Conservation (phyloP, 441 rosid genomes). For the Euphorbia schlechtendalii region DNA sequence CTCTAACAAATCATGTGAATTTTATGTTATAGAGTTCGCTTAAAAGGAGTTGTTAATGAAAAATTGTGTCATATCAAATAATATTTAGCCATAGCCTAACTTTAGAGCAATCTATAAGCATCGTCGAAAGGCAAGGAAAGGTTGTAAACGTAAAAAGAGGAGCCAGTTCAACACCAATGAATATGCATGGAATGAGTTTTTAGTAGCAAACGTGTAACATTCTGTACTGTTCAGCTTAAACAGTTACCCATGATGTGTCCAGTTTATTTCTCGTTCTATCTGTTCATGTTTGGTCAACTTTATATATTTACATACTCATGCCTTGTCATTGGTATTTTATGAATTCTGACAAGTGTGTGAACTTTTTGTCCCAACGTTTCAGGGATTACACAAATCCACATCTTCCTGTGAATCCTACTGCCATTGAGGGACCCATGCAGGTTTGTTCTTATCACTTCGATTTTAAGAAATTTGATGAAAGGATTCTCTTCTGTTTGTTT, state of each 20-base stretch:
- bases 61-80: neutral
- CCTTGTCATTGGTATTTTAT: conserved; percentile 1
- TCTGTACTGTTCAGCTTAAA: neutral
- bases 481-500: conserved; percentile 2
- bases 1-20: no score
- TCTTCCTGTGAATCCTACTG: conserved; percentile 96
- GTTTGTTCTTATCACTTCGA: conserved; percentile 24
- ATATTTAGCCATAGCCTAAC: neutral
- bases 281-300: neutral
- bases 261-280: neutral
- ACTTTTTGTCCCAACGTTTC: conserved; percentile 23
- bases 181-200: neutral
- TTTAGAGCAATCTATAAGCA: neutral
- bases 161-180: neutral
- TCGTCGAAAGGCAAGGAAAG: neutral
- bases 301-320: neutral
- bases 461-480: neutral
- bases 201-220: neutral
- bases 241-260: neutral
- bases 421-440: conserved; percentile 85
- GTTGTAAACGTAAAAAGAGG: neutral
- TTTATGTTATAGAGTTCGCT: no score
- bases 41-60: neutral
- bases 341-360: conserved; percentile 7
- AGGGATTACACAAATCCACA: conserved; percentile 98